These are phyloP conservation scores for Fusarium globosum DNA, from an alignment of 2,329 filamentous ascomycete genomes.

Conservation along the genomic window DNA sequence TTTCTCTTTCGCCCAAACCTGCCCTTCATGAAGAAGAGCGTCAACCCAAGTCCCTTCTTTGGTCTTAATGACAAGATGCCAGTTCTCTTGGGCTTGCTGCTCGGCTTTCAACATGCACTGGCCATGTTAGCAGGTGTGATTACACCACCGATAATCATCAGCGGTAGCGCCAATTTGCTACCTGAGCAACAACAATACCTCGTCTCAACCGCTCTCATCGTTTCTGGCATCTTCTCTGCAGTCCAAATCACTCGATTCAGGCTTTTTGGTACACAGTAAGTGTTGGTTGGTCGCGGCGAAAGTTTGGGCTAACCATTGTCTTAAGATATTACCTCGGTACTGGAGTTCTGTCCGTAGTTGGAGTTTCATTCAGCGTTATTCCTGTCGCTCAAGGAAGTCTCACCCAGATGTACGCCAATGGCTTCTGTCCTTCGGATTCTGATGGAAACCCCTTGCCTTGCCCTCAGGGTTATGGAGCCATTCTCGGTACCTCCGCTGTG, in stretches of 20 bases:
- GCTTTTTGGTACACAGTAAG: constrained; percentile 71
- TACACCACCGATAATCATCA: constrained; percentile 80
- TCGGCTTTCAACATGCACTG: constrained; percentile 83
- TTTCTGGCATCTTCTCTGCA: constrained; percentile 78
- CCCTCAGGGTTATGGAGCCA: constrained; percentile 77
- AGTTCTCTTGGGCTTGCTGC: constrained; percentile 75
- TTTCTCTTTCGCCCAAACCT: constrained; percentile 86
- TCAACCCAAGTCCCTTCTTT: constrained; percentile 76
- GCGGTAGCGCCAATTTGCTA: constrained; percentile 71
- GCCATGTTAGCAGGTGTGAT: constrained; percentile 83
- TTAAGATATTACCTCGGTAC: constrained; percentile 82
- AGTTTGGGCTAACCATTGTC: not conserved
- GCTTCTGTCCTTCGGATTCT: constrained; percentile 69
- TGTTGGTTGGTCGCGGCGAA: not conserved
- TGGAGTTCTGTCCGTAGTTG: constrained; percentile 82
- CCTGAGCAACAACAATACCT: constrained; percentile 76
- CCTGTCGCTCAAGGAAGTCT: constrained; percentile 71
- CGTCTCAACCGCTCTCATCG: constrained; percentile 81
- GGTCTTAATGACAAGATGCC: constrained; percentile 85
- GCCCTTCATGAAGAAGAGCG: constrained; percentile 77
- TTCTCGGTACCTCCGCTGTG: constrained; percentile 75
- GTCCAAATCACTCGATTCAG: constrained; percentile 84
- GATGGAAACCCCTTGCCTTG: constrained; percentile 77
- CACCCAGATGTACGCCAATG: constrained; percentile 80
- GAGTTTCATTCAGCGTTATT: constrained; percentile 56